Percentiles rank a stretch among this genome's conserved stretches.
These are phyloP conservation scores for Corymbia maculata DNA, from an alignment of 345 rosid genomes.

Conservation along the genomic window DNA sequence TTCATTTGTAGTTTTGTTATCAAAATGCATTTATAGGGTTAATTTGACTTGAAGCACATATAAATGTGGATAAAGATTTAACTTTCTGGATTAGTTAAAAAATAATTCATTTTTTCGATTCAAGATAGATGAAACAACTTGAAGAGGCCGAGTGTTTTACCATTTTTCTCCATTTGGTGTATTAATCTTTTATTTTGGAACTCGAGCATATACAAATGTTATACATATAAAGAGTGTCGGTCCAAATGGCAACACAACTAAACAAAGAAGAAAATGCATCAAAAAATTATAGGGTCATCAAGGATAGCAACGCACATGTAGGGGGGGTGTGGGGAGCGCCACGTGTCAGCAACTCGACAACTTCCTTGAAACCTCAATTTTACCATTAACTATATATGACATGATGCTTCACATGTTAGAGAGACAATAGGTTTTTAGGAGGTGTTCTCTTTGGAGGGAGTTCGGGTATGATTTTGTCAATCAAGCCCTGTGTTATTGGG, in stretches of 20 bases:
- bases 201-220: background rate
- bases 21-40: background rate
- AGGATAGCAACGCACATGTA: background rate
- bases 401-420: background rate
- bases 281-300: background rate
- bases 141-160: background rate
- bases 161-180: background rate
- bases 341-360: background rate
- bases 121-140: background rate
- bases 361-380: background rate
- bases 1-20: background rate
- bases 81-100: background rate
- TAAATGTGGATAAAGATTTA: background rate
- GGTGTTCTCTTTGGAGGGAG: background rate
- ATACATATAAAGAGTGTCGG: background rate
- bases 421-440: background rate
- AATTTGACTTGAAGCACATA: background rate
- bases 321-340: background rate
- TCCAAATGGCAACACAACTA: background rate
- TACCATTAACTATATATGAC: background rate
- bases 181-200: background rate
- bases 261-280: background rate
- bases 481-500: background rate
- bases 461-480: background rate
- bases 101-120: background rate